phyloP scores from a whole-genome alignment of 2,329 filamentous ascomycete species.

The Fusarium illudens region DNA sequence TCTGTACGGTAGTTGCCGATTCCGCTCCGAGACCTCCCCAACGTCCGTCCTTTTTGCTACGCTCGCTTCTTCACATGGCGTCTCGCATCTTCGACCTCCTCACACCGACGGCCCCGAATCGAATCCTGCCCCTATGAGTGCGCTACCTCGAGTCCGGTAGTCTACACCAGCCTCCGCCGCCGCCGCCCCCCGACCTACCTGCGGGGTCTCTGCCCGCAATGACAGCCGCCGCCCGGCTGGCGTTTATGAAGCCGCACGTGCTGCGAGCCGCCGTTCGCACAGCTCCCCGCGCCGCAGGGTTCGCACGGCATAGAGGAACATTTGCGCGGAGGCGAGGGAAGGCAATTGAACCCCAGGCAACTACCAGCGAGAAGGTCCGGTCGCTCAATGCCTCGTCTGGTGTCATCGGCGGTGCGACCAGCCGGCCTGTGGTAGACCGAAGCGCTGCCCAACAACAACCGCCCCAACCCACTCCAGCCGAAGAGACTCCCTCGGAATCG shows the following conservation, averaged over 20 bases:
- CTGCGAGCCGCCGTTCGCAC: conserved; percentile 60
- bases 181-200: not conserved
- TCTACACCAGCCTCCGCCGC: conserved; percentile 4
- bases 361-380: conserved; percentile 34
- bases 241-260: conserved; percentile 74
- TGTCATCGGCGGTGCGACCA: conserved; percentile 20
- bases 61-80: not conserved
- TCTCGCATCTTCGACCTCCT: conserved; percentile 1
- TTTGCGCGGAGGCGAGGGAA: conserved; percentile 68
- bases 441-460: conserved; percentile 12
- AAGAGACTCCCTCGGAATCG: conserved; percentile 8
- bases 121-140: conserved; percentile 25
- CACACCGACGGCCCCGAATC: not conserved
- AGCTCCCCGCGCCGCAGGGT: conserved; percentile 51
- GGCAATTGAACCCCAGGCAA: conserved; percentile 63
- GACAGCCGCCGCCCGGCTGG: conserved; percentile 70
- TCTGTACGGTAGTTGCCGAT: conserved; percentile 33
- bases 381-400: conserved; percentile 25
- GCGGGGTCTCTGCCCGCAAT: conserved; percentile 51
- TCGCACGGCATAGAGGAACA: conserved; percentile 52
- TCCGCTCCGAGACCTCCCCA: conserved; percentile 28
- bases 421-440: conserved; percentile 9
- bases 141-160: conserved; percentile 21
- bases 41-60: conserved; percentile 7
- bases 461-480: not conserved